Conservation (phyloP, 805 yeast species). For the Millerozyma miso region DNA sequence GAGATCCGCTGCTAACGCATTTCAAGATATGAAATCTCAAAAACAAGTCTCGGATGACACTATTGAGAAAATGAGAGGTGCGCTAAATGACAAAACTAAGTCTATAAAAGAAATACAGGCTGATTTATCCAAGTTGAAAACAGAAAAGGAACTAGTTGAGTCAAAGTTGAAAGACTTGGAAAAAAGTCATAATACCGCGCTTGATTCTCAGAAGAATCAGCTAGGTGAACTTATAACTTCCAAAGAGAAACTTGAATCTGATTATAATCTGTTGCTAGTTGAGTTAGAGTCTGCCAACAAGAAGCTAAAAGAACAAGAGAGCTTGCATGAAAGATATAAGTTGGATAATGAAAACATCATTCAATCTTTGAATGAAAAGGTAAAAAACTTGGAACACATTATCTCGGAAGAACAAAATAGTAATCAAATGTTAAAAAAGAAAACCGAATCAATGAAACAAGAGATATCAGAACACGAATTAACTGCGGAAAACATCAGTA, state of each 20-base stretch:
- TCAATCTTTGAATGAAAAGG: background rate
- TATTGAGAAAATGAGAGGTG: constrained; percentile 10
- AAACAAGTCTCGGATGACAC: constrained; percentile 15
- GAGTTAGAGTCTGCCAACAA: background rate
- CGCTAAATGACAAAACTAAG: constrained; percentile 9
- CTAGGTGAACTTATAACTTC: constrained; percentile 11
- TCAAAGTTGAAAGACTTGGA: constrained; percentile 3
- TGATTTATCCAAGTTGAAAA: constrained; percentile 3
- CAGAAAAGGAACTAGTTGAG: constrained; percentile 3
- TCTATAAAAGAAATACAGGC: constrained; percentile 9
- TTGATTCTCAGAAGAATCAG: constrained; percentile 8
- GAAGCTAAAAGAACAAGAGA: constrained; percentile 3
- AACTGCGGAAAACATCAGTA: background rate
- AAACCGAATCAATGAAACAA: background rate
- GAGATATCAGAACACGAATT: background rate
- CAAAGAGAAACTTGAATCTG: constrained; percentile 2
- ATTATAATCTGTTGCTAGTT: background rate
- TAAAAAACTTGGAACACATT: background rate
- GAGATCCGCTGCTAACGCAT: constrained; percentile 35
- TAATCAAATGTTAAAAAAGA: no score
- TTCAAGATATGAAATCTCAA: constrained; percentile 23
- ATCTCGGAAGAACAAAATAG: background rate
- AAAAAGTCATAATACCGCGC: constrained; percentile 1
- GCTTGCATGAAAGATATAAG: constrained; percentile 1
- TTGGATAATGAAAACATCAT: constrained; percentile 4